phyloP scores from a whole-genome alignment of 2,329 filamentous ascomycete species.

The Aureobasidium sp. region DNA sequence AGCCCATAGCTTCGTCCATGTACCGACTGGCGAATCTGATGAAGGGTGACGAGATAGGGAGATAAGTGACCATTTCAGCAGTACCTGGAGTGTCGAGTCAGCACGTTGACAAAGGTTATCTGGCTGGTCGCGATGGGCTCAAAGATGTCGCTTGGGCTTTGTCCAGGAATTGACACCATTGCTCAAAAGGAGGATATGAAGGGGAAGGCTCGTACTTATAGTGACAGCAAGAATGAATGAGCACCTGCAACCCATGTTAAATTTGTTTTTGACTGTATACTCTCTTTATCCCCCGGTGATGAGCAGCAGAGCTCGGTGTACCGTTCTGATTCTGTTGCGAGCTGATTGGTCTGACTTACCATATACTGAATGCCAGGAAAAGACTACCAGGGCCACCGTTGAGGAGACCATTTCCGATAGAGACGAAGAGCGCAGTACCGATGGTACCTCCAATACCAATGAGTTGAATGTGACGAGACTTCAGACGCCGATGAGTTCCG shows the following conservation, averaged over 20 bases:
- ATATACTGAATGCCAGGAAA: slow-evolving; percentile 41
- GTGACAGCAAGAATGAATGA: slow-evolving; percentile 37
- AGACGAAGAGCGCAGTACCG: slow-evolving; percentile 43
- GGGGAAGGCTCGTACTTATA: slow-evolving; percentile 28
- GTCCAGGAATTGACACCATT: not conserved
- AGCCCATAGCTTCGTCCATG: slow-evolving; percentile 66
- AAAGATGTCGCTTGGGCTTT: not conserved
- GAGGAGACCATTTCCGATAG: slow-evolving; percentile 40
- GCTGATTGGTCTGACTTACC: slow-evolving; percentile 21
- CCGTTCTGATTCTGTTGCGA: too few relatives aligned
- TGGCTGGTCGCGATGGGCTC: not conserved
- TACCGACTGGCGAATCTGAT: slow-evolving; percentile 70
- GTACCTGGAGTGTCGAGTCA: slow-evolving; percentile 36
- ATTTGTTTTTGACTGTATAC: not conserved
- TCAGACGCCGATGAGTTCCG: slow-evolving; percentile 38
- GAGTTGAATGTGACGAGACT: slow-evolving; percentile 41
- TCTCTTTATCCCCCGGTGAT: not conserved
- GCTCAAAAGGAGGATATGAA: not conserved
- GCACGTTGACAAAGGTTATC: not conserved
- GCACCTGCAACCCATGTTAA: slow-evolving; percentile 28
- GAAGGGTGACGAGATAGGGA: slow-evolving; percentile 71
- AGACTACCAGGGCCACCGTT: slow-evolving; percentile 42
- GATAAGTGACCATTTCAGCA: slow-evolving; percentile 70
- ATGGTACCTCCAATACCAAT: slow-evolving; percentile 37
- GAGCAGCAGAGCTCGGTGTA: not conserved